Base-by-base conservation (phyloP, 192 early-diverging fungal genomes). In the Kickxella alabastrina region DNA sequence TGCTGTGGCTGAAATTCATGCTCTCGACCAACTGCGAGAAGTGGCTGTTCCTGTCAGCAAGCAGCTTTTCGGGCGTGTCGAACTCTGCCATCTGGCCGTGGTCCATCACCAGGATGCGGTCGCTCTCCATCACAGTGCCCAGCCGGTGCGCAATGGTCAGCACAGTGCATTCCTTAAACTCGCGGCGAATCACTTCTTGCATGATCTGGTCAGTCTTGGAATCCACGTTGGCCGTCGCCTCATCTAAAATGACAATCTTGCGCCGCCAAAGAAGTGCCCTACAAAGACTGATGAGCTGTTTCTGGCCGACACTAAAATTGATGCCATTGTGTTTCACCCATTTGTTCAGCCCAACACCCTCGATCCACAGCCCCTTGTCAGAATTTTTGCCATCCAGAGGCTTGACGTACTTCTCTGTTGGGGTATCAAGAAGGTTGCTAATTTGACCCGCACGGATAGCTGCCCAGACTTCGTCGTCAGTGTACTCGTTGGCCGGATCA, bases 241-340 rank as follows among this genome's bases (percentile, higher is more conserved):
- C 92, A 65, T 92, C 92, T 35, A 94, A 52, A 8, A 94, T 83
- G 65, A 32, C 31, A 32, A 32, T 32, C 12, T 32, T 32, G 31
- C 31, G 31, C 31, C 12, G 6, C 31, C 31, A 32, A 12, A 32
- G 31, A 6, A 32, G 31, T 8, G 31, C 31, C 12, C 31, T 6
- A 79, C 79, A 45, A 6, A 82, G 62, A 54, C 79, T 79, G 17
- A 82, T 60, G 6, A 93, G 61, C 67, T 92, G 90, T 4, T 89
- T 68, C 54, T 92, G 87, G 18, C 90, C 90, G 29, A 88, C 23
- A 21, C 89, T 89, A 47, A 91, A 88, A 67, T 92, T 92, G 22
- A 79, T 66, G 12, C 92, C 27, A 81, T 59, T 6, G 92, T 81
- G 28, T 57, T 49, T 0, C 69, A 72, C 24, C 89, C 86, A 13